Evolutionary conservation across 2,329 filamentous ascomycete genomes (phyloP).

Genomic region (Diplodia seriata): DNA sequence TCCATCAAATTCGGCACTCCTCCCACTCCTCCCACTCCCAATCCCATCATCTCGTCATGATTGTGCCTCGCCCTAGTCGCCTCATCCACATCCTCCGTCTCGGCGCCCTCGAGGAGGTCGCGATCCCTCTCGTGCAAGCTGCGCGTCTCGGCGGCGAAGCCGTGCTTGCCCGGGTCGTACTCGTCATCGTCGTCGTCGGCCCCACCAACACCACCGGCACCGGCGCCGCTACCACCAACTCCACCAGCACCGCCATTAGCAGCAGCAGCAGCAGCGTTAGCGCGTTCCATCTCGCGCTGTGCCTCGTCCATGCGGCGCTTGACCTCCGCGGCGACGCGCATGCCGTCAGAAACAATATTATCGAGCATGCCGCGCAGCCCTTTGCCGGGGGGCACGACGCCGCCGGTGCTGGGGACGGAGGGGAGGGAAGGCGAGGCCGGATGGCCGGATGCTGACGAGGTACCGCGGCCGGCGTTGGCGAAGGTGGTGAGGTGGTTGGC

Average conservation of each 20-base stretch:
- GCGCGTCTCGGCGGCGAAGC: slow-evolving; percentile 31
- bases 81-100: slow-evolving; percentile 52
- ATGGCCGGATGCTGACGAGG: too few species aligned
- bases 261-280: slow-evolving; percentile 51
- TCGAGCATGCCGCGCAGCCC: slow-evolving; percentile 91
- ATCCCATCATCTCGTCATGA: too few species aligned
- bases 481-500: slow-evolving; percentile 86
- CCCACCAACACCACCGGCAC: slow-evolving; percentile 9
- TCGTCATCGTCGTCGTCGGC: slow-evolving; percentile 65
- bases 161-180: slow-evolving; percentile 57
- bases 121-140: slow-evolving; percentile 41
- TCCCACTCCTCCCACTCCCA: neutral
- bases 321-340: slow-evolving; percentile 93
- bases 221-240: slow-evolving; percentile 57
- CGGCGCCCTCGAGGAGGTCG: slow-evolving; percentile 59
- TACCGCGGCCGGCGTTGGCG: slow-evolving; percentile 69
- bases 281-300: slow-evolving; percentile 80
- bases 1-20: slow-evolving; percentile 19
- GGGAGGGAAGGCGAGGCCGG: slow-evolving; percentile 35
- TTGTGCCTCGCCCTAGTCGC: neutral
- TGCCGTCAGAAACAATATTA: slow-evolving; percentile 96
- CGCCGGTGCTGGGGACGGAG: slow-evolving; percentile 52
- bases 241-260: slow-evolving; percentile 43
- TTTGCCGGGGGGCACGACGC: slow-evolving; percentile 69
- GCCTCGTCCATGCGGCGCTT: slow-evolving; percentile 93